phyloP scores from a whole-genome alignment of 805 yeast species.

The Candida methanosorbosa region DNA sequence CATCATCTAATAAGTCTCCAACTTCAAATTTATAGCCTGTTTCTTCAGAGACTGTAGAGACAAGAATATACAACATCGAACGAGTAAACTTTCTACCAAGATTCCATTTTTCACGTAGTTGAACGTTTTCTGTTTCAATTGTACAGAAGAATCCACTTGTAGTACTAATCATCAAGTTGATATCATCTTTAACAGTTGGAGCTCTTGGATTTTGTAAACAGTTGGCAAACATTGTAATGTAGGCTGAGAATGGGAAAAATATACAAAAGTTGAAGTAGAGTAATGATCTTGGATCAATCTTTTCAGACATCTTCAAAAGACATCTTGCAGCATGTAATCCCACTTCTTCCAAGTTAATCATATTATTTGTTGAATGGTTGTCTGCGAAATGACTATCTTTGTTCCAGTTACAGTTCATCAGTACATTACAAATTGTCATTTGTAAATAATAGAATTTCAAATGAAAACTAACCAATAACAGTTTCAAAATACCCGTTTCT shows the following conservation, averaged over 20 bases:
- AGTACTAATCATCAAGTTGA: slow-evolving; percentile 14
- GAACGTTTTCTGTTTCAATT: slow-evolving; percentile 1
- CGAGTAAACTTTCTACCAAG: slow-evolving; percentile 9
- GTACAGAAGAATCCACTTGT: slow-evolving; percentile 9
- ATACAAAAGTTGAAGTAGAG: slow-evolving; percentile 13
- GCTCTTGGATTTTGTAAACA: slow-evolving; percentile 13
- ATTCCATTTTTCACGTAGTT: slow-evolving; percentile 7
- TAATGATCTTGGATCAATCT: slow-evolving; percentile 6
- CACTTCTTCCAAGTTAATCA: slow-evolving; percentile 4
- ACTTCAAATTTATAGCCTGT: slow-evolving; percentile 9
- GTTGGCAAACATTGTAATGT: slow-evolving; percentile 19
- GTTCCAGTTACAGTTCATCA: slow-evolving; percentile 8
- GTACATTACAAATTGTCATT: slow-evolving; percentile 18
- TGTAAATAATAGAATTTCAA: slow-evolving; percentile 19
- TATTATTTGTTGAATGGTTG: background rate
- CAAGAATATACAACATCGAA: slow-evolving; percentile 16
- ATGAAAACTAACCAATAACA: slow-evolving; percentile 4
- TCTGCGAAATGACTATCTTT: background rate
- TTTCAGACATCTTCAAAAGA: slow-evolving; percentile 12
- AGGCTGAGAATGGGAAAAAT: slow-evolving; percentile 24
- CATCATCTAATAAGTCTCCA: slow-evolving; percentile 12
- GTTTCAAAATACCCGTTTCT: background rate
- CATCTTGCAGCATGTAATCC: slow-evolving; percentile 19
- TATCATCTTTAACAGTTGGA: slow-evolving; percentile 11
- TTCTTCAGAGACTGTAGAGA: slow-evolving; percentile 8